Evolutionary conservation across 1,139 yeast genomes (phyloP), one percentile per base, ranked within the genome.

Genomic region (Zygosaccharomyces pseudobailii): DNA sequence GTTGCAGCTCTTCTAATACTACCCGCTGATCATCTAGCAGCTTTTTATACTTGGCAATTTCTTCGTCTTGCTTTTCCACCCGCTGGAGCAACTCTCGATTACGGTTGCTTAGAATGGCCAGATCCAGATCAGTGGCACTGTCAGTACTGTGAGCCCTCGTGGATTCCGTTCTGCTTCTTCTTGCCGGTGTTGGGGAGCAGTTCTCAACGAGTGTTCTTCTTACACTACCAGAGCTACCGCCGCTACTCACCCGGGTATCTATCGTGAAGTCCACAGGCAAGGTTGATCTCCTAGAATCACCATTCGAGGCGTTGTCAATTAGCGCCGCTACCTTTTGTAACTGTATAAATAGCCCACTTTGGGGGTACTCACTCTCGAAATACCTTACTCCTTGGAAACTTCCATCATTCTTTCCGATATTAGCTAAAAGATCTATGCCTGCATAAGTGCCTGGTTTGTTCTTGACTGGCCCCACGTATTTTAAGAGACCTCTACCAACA

Each of bases 371-470:
- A 0, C 90, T 87, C 3, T 66, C 65, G 62, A 89, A 89, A 65
- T 88, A 88, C 38, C 67, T 63, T 5, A 57, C 61, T 2, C 86
- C 94, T 39, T 80, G 75, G 41, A 80, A 78, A 24, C 73, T 71
- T 6, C 98, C 98, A 55, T 79, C 76, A 61, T 92, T 89, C 62
- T 87, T 85, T 9, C 98, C 98, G 42, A 80, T 72, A 4, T 59
- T 60, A 20, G 84, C 82, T 4, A 84, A 79, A 40, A 92, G 71
- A 63, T 92, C 97, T 4, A 92, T 76, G 0, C 98, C 98, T 4
- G 90, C 96, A 69, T 84, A 92, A n/a, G 74, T 71, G 0, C 96
- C 96, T 5, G 70, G 67, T 59, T 87, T 88, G 25, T 84, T 85
- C 28, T 80, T 77, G 21, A 92, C 87, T 1, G 78, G 71, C 0